Evolutionary conservation across 2,329 filamentous ascomycete species (phyloP), one percentile per base, ranked within the genome.

Genomic region (Chaetomiaceae sp.): DNA sequence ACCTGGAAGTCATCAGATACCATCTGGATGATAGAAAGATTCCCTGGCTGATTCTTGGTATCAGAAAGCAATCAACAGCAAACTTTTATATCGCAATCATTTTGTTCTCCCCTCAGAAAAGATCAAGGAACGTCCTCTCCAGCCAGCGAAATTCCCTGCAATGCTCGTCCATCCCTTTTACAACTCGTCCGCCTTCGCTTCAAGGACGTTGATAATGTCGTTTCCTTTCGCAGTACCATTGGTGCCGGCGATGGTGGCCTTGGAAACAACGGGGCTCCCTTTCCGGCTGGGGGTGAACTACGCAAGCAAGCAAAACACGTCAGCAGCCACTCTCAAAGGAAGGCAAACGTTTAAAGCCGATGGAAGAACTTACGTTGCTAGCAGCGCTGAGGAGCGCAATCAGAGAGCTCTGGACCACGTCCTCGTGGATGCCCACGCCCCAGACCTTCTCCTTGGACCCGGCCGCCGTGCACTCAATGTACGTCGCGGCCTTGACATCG

Each of bases 371-470:
- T 76, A 95, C 90, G 66, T 88, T 92, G 69, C 84, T 89, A 50
- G 91, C 91, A 46, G 91, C 91, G 62, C 86, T 88, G 68, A 96
- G 75, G 62, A 96, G 76, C 54, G 91, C 91, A 68, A 91, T 88
- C 66, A 96, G 80, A 69, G 87, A 91, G 64, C 89, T 91, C 70
- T 95, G 89, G 19, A 95, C 89, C 56, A 95, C 89, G 75, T 96
- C 92, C 68, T 92, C 87, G 68, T 96, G 89, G 63, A 96, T 89
- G 31, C 89, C 91, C 6, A 96, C 87, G 62, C 91, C 91, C 90
- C 91, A 96, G 2, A 95, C 87, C 64, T 82, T 87, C 64, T 89
- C 78, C 50, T 80, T 80, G 58, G 78, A 85, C 43, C 81, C 83
- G 4, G 80, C 72, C 19, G 84, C 79, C 25, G 81, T 91, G 71